Evolutionary conservation across 2,329 filamentous ascomycete genomes (phyloP), one percentile per base, ranked within the genome.

Genomic region (Colletotrichum spaethianum): DNA sequence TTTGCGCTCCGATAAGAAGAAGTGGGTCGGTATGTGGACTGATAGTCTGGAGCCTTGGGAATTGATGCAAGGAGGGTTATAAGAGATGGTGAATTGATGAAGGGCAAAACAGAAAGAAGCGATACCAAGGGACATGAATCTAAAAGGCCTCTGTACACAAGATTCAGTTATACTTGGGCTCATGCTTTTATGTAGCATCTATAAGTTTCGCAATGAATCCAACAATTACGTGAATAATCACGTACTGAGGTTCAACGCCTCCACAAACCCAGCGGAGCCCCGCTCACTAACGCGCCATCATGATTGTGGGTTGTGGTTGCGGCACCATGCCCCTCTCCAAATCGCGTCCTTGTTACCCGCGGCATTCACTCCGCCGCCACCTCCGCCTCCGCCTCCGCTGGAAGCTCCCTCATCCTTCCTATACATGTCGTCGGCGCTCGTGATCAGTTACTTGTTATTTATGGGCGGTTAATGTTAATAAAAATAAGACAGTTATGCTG

Each of bases 311-410:
- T 53, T 26, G 50, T 36, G 33, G 33, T 36, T 36, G 23, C 14
- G 14, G 55, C 28, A 20, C 52, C 31, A 36, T 56, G 7, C n/a
- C 52, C 57, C 36, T 20, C 7, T 52, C 48, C 12, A 3, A 44
- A 52, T 18, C 12, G 44, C 57, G 16, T 55, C 50, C 36, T 28
- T 16, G 33, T 36, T 57, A 36, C 52, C 52, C 33, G 33, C 52
- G 67, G 67, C 52, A 2, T 59, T 64, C 52, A 69, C 60, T 65
- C 67, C 67, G 50, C 66, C 66, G 42, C 57, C 64, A 40, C 65
- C 65, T 57, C 65, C 64, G 55, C 64, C 64, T 52, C 64, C 64
- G 38, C 65, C 53, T 40, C 53, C 53, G n/a, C 33, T 14, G 33
- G n/a, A 20, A n/a, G 18, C 42, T 44, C 18, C 20, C 42, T 44